Conservation (phyloP, 805 yeast genomes). For the Saccharomycopsis oosterbeekiorum region DNA sequence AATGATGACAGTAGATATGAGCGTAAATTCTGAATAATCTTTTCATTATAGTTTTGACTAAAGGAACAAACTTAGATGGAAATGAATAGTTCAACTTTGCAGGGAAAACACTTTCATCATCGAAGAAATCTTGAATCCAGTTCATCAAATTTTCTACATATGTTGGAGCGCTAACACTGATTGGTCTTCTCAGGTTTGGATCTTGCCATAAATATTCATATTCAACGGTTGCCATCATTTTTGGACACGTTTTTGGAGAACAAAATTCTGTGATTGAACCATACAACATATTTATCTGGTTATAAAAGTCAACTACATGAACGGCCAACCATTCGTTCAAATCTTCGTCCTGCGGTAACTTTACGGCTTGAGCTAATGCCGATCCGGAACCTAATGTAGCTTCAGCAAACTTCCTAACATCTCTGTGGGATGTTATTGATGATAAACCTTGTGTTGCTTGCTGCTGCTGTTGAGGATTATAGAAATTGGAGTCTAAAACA, state of each 20-base stretch:
- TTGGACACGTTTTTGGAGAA: slow-evolving; percentile 88
- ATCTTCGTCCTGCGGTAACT: slow-evolving; percentile 87
- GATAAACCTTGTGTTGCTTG: slow-evolving; percentile 12
- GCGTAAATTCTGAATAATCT: slow-evolving; percentile 92
- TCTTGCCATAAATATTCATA: slow-evolving; percentile 98
- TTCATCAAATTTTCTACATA: slow-evolving; percentile 88
- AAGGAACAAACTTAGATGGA: slow-evolving; percentile 69
- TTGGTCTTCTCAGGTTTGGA: slow-evolving; percentile 53
- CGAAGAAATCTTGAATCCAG: slow-evolving; percentile 91
- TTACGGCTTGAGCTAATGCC: slow-evolving; percentile 85
- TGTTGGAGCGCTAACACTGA: slow-evolving; percentile 87
- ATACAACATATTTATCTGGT: slow-evolving; percentile 92
- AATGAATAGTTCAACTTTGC: slow-evolving; percentile 85
- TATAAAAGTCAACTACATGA: slow-evolving; percentile 94
- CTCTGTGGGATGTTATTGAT: slow-evolving; percentile 46
- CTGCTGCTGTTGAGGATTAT: slow-evolving; percentile 20
- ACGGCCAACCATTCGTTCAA: slow-evolving; percentile 93
- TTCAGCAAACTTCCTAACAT: slow-evolving; percentile 82
- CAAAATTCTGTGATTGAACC: slow-evolving; percentile 95
- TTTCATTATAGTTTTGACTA: slow-evolving; percentile 80
- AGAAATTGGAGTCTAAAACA: slow-evolving; percentile 11
- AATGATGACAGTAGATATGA: slow-evolving; percentile 95
- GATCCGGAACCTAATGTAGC: slow-evolving; percentile 91
- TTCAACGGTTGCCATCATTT: slow-evolving; percentile 96
- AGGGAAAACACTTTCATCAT: slow-evolving; percentile 86